Conservation (phyloP, 2,329 filamentous ascomycete genomes). For the Chalara sp. region DNA sequence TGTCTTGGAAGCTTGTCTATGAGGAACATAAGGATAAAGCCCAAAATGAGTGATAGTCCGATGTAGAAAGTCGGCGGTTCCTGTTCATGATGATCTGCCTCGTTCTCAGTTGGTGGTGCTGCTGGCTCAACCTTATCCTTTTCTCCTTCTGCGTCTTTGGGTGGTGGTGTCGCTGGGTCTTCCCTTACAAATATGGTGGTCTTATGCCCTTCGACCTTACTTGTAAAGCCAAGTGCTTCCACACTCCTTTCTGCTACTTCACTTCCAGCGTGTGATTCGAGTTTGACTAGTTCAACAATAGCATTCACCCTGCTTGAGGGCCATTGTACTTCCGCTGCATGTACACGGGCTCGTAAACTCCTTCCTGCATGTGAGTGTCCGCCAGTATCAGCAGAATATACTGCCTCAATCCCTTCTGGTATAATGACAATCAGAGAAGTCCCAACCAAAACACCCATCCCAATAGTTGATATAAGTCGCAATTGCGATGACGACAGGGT, state of each 20-base stretch:
- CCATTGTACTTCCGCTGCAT: conserved; percentile 14
- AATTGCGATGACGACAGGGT: conserved; percentile 80
- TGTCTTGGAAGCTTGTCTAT: conserved; percentile 80
- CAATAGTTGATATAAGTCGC: conserved; percentile 83
- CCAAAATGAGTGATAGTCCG: conserved; percentile 76
- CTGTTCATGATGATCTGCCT: conserved; percentile 32
- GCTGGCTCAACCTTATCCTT: not conserved
- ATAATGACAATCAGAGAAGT: conserved; percentile 97
- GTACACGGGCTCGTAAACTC: conserved; percentile 5
- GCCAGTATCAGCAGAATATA: conserved; percentile 54
- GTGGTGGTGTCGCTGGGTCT: conserved; percentile 1
- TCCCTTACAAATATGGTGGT: conserved; percentile 4
- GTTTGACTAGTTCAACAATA: too few relatives aligned
- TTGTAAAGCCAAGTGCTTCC: too few relatives aligned
- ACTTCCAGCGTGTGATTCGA: too few relatives aligned
- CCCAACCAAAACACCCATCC: conserved; percentile 88
- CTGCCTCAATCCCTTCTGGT: conserved; percentile 88
- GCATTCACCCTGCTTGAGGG: conserved; percentile 1
- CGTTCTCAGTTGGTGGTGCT: conserved; percentile 1
- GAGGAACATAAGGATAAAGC: conserved; percentile 95
- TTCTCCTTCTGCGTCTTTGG: conserved; percentile 6
- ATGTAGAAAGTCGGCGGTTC: conserved; percentile 66
- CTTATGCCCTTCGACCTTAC: not conserved
- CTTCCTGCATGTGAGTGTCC: conserved; percentile 18
- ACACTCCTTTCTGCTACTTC: too few relatives aligned